Percentiles rank a stretch among this genome's conserved stretches.
These are phyloP conservation scores for Taxillus chinensis DNA, from an alignment of 164 flowering plant species.

Conservation along the genomic window DNA sequence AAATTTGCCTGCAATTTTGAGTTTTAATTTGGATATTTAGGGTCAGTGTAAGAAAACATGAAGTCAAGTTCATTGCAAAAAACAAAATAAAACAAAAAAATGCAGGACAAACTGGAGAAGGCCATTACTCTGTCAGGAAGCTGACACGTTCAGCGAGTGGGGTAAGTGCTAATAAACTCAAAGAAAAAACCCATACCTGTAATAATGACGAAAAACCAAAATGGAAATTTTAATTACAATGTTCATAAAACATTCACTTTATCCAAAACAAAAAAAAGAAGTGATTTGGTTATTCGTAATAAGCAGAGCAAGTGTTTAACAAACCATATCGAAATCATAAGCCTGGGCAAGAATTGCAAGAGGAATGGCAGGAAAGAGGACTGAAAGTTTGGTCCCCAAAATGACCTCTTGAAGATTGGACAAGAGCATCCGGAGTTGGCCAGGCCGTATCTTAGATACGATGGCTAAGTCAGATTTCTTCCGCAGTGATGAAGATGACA, in stretches of 20 bases:
- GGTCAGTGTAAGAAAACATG: background rate
- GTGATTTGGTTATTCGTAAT: too few relatives aligned
- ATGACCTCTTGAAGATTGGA: conserved; percentile 63
- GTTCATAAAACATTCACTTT: too few relatives aligned
- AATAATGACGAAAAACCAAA: background rate
- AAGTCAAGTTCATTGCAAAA: background rate
- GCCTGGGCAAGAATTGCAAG: conserved; percentile 46
- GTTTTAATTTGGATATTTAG: too few relatives aligned
- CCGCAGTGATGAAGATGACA: conserved; percentile 63
- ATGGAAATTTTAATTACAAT: too few relatives aligned
- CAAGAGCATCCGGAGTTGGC: conserved; percentile 22
- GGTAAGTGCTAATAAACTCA: conserved; percentile 37
- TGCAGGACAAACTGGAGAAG: background rate
- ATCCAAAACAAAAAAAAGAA: too few relatives aligned
- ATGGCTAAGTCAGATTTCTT: conserved; percentile 60
- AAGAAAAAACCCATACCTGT: conserved; percentile 33
- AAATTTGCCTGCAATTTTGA: conserved; percentile 25
- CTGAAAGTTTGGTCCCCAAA: conserved; percentile 61
- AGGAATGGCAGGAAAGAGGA: conserved; percentile 63
- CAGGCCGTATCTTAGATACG: conserved; percentile 27
- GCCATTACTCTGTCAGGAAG: conserved; percentile 38
- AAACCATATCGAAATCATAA: too few relatives aligned
- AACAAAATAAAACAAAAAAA: background rate
- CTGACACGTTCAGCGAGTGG: conserved; percentile 44
- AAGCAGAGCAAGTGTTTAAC: too few relatives aligned